Base-by-base conservation (phyloP, 352 stramenopile genomes). In the Pythium scleroteichum region DNA sequence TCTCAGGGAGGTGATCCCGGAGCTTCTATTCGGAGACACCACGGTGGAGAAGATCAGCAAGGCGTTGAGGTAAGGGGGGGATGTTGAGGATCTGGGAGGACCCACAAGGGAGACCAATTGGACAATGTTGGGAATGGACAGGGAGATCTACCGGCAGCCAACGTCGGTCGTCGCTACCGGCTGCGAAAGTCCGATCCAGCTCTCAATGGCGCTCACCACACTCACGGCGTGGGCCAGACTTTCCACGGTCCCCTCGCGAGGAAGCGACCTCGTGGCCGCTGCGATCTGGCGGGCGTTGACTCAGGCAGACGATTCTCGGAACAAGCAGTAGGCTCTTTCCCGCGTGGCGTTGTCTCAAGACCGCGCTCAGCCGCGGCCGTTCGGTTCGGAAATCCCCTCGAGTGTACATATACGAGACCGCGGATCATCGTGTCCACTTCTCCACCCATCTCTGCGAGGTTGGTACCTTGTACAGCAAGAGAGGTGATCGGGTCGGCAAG, bases 11-110 rank as follows among this genome's bases (percentile, higher is more conserved):
- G 33, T 87, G n/a, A 55, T 93, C 23, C 81, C 83, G 10, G 81
- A 93, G 59, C 44, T 91, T 14, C 65, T 93, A 13, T 93, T 93
- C 33, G 62, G 63, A 23, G 56, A 87, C 24, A 91, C 79, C 46
- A 88, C 69, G 0, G 46, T 69, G 1, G 22, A 39, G 2, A 85
- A 75, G 19, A 78, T 90, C 53, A 57, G 68, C 4, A 48, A 67
- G 13, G 64, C 51, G 4, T 42, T 82, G 8, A 19, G 53, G 61
- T 68, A 55, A 19, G 61, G 54, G 9, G 40, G n/a, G n/a, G n/a
- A n/a, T n/a, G n/a, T n/a, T n/a, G n/a, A n/a, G n/a, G n/a, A n/a
- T n/a, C n/a, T n/a, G n/a, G n/a, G n/a, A n/a, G n/a, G n/a, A n/a
- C n/a, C n/a, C n/a, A n/a, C n/a, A n/a, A n/a, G n/a, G n/a, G n/a